Base-by-base conservation (phyloP, 768 basidiomycete species). In the Bullera alba region DNA sequence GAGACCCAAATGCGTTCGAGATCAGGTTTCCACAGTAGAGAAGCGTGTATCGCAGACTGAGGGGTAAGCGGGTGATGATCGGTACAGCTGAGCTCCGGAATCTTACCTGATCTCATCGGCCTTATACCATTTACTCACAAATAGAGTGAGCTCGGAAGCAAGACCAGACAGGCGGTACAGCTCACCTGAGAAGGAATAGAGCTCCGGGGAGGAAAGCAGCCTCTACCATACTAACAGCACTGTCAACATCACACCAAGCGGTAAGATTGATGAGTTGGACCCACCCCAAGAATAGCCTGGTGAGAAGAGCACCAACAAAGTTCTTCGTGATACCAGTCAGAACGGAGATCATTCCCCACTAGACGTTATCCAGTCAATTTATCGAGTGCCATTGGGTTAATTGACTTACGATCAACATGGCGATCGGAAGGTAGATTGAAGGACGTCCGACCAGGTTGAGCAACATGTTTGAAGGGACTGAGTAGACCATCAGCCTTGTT, bases 1-100 rank as follows among this genome's bases (percentile, higher is more conserved):
- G 42, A n/a, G 83, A 78, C 3, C 86, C 86, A 64, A 87, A 86
- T 0, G 85, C 86, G 75, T 87, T 89, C 48, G 80, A 81, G 43
- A 87, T 80, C 28, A 87, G 75, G 57, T 77, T 80, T 8, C 87
- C 86, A 53, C 84, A 85, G 58, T 64, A 63, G 2, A 64, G 58
- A 23, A 66, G 23, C 22, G 57, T 46, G 34, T 79, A 79, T 26
- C 87, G 75, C 41, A 84, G 65, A 4, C 85, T 83, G 12, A 79
- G 84, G 46, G 85, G 76, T n/a, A n/a, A n/a, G n/a, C n/a, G n/a
- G n/a, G 36, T 39, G 19, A 19, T 6, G 19, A 17, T 35, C 30
- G 22, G 46, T 25, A 47, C 34, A 10, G 17, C 46, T 47, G 21
- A 17, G 6, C 26, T 23, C 17, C 17, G 10, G 12, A n/a, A 12